Evolutionary conservation across 371 early-diverging fungal species (phyloP), one percentile per base, ranked within the genome.

Genomic region (Circinella minor): DNA sequence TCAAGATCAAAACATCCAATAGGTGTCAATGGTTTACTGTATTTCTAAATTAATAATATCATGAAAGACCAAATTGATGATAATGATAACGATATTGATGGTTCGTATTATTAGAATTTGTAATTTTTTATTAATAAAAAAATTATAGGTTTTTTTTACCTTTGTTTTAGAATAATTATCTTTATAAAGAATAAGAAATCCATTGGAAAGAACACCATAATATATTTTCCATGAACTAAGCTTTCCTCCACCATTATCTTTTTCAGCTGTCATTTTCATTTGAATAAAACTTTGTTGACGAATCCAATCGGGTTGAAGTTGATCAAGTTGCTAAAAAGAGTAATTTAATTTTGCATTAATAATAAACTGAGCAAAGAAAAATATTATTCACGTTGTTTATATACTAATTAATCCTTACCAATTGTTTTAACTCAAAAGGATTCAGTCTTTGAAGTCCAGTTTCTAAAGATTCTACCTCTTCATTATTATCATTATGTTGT

Each of bases 181-280:
- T 38, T 84, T 80, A 70, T 81, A 84, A 17, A 84, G 54, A 36
- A 84, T 38, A 36, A 84, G 61, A 57, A 79, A 84, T 0, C 84
- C 84, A 47, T 76, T 74, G 64, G 78, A 78, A 18, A 84, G 68
- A 7, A 81, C 81, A 15, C 76, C 80, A 73, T 77, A 77, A 60
- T 84, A 84, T 13, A 77, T 67, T 63, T 84, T 84, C 84, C 84
- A 84, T 4, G 84, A 84, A 36, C 78, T 79, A 20, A 84, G 47
- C 59, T 84, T 83, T 11, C 80, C 79, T 36, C 78, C 81, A 27
- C 78, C 81, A 27, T 80, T 81, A 51, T 80, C 77, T 51, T 83
- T 83, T 55, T 76, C 81, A 5, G 81, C 79, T 55, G 75, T 70
- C 81, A 83, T 80, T 66, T 84, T 84, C 84, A 84, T 81, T 55